Conservation (phyloP, 805 yeast genomes). For the Debaryomyces maramus region DNA sequence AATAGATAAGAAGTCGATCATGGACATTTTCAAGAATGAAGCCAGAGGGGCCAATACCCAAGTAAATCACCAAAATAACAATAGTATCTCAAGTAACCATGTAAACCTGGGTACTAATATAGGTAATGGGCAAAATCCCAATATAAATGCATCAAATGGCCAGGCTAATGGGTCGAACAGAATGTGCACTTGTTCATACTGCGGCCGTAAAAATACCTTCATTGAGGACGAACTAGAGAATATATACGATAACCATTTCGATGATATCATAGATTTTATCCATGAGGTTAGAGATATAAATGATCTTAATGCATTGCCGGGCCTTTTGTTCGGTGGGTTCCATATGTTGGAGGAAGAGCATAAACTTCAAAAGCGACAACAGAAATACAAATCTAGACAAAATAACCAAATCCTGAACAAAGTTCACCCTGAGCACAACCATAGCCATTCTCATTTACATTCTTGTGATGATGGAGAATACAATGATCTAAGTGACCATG, state of each 20-base stretch:
- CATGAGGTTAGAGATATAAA: slow-evolving; percentile 41
- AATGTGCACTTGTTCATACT: slow-evolving; percentile 68
- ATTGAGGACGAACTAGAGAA: slow-evolving; percentile 76
- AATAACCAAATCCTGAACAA: too few species aligned
- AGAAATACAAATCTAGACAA: slow-evolving; percentile 9
- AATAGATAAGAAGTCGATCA: slow-evolving; percentile 68
- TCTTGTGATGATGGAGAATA: slow-evolving; percentile 1
- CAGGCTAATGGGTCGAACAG: slow-evolving; percentile 7
- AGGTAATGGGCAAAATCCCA: slow-evolving; percentile 7
- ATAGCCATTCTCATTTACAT: slow-evolving; percentile 2
- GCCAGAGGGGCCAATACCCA: slow-evolving; percentile 14
- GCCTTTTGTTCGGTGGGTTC: slow-evolving; percentile 35
- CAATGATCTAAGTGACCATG: slow-evolving; percentile 1
- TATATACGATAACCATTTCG: slow-evolving; percentile 68
- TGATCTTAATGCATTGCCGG: slow-evolving; percentile 36
- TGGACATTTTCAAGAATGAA: slow-evolving; percentile 57
- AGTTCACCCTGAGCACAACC: slow-evolving; percentile 1
- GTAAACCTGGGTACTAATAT: background rate
- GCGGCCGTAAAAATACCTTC: slow-evolving; percentile 71
- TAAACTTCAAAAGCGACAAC: slow-evolving; percentile 28
- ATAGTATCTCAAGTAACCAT: slow-evolving; percentile 23
- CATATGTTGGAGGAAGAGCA: slow-evolving; percentile 37
- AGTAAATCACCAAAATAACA: slow-evolving; percentile 40
- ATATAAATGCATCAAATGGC: slow-evolving; percentile 1
- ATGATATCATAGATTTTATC: slow-evolving; percentile 39